Evolutionary conservation across 2,329 filamentous ascomycete genomes (phyloP).

Genomic region (Pseudogymnoascus destructans): DNA sequence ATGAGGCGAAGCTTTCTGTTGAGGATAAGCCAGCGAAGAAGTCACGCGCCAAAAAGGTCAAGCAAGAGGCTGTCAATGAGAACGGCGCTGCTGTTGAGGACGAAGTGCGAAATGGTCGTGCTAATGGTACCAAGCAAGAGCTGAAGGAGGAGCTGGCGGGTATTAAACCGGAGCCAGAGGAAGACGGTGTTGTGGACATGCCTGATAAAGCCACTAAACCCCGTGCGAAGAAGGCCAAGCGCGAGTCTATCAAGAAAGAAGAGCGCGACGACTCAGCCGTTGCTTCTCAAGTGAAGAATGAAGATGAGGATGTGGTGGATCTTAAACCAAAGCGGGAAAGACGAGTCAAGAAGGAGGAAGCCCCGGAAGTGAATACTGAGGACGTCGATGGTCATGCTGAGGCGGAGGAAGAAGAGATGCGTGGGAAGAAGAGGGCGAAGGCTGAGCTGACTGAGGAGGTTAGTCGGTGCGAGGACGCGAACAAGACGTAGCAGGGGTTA

Average conservation of each 20-base stretch:
- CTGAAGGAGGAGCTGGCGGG: not conserved
- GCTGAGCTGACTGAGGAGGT: slow-evolving; percentile 16
- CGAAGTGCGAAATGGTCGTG: slow-evolving; percentile 6
- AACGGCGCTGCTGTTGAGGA: slow-evolving; percentile 15
- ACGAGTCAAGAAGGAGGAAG: slow-evolving; percentile 19
- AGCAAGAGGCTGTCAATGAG: not conserved
- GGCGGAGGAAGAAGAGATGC: slow-evolving; percentile 12
- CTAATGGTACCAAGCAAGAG: not conserved
- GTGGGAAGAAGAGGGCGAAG: not conserved
- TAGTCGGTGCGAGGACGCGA: not conserved
- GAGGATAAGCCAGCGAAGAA: slow-evolving; percentile 18
- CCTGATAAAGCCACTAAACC: slow-evolving; percentile 20
- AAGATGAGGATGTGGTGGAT: slow-evolving; percentile 20
- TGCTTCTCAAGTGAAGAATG: slow-evolving; percentile 20
- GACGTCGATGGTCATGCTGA: slow-evolving; percentile 15
- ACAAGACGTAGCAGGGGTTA: not conserved
- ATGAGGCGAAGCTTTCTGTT: not conserved
- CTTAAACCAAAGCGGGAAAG: slow-evolving; percentile 25
- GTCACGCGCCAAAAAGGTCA: slow-evolving; percentile 18
- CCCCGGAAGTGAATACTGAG: slow-evolving; percentile 18
- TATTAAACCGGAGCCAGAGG: slow-evolving; percentile 11
- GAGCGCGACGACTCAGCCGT: slow-evolving; percentile 14
- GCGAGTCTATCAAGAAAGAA: slow-evolving; percentile 14
- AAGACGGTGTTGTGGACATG: slow-evolving; percentile 20
- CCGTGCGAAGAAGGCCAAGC: slow-evolving; percentile 28